Conservation (phyloP, 176 grass and related monocot genomes). For the Pontederia crassipes region DNA sequence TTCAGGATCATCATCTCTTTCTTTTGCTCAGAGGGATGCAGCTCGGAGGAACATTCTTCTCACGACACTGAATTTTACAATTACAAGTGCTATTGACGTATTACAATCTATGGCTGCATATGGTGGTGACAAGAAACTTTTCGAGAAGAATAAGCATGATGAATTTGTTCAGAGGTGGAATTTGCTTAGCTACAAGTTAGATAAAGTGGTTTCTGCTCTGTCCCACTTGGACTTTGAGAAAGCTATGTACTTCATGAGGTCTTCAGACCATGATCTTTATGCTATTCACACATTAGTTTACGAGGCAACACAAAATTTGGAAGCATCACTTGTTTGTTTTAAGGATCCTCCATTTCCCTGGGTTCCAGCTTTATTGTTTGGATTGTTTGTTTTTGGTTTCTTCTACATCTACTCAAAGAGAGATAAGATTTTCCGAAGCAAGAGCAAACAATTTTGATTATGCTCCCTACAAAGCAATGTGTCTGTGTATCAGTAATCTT, state of each 20-base stretch:
- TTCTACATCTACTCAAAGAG: slow-evolving; percentile 24
- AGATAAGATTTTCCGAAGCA: too few species aligned
- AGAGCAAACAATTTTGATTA: too few species aligned
- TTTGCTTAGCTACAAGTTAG: slow-evolving; percentile 63
- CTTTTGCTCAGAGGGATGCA: slow-evolving; percentile 88
- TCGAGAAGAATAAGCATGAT: slow-evolving; percentile 58
- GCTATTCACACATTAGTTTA: slow-evolving; percentile 58
- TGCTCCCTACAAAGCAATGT: too few species aligned
- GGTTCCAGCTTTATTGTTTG: slow-evolving; percentile 54
- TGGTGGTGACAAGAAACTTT: slow-evolving; percentile 63
- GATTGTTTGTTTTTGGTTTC: slow-evolving; percentile 63
- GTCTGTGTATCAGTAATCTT: too few species aligned
- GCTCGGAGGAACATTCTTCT: slow-evolving; percentile 71
- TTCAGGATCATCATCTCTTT: slow-evolving; percentile 56
- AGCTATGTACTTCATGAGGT: slow-evolving; percentile 61
- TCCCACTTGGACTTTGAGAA: slow-evolving; percentile 76
- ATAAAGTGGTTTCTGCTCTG: slow-evolving; percentile 73
- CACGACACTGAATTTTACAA: slow-evolving; percentile 69
- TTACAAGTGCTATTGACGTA: slow-evolving; percentile 40
- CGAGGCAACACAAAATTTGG: slow-evolving; percentile 67
- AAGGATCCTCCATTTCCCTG: slow-evolving; percentile 81
- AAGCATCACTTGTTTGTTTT: slow-evolving; percentile 72
- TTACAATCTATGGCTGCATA: slow-evolving; percentile 58
- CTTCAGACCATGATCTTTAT: slow-evolving; percentile 77
- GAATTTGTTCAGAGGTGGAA: slow-evolving; percentile 93